Conservation (phyloP, 2,329 filamentous ascomycete species). For the Colletotrichum sp. region DNA sequence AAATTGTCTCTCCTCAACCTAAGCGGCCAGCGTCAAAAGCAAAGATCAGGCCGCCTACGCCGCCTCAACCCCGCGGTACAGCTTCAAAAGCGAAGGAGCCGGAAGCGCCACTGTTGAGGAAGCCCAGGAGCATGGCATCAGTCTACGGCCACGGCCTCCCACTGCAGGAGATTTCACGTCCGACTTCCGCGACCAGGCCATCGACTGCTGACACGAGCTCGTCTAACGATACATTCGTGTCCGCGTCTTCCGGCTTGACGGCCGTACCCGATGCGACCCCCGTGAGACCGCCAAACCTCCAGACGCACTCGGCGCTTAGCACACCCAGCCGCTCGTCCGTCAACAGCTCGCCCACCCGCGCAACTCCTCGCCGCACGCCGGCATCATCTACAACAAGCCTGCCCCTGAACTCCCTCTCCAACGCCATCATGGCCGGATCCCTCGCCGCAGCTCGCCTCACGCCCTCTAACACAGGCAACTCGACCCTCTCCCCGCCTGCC, state of each 20-base stretch:
- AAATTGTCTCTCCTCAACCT: slow-evolving; percentile 37
- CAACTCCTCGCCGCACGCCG: slow-evolving; percentile 31
- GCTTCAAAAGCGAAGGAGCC: neutral
- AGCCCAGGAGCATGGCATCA: neutral
- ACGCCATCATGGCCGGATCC: slow-evolving; percentile 77
- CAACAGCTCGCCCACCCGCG: slow-evolving; percentile 40
- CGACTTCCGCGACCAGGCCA: slow-evolving; percentile 16
- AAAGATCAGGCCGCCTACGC: slow-evolving; percentile 37
- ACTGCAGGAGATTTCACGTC: neutral
- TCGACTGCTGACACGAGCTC: slow-evolving; percentile 24
- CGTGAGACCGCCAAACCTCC: neutral
- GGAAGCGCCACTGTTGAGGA: neutral
- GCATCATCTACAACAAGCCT: slow-evolving; percentile 43
- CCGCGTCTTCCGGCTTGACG: slow-evolving; percentile 32
- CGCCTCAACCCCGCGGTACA: slow-evolving; percentile 36
- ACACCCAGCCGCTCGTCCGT: slow-evolving; percentile 10
- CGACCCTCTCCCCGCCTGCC: slow-evolving; percentile 43
- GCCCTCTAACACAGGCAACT: slow-evolving; percentile 44
- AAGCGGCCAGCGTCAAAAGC: slow-evolving; percentile 27
- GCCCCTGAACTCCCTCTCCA: slow-evolving; percentile 69
- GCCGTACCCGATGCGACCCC: neutral
- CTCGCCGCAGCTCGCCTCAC: slow-evolving; percentile 68
- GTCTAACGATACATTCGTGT: slow-evolving; percentile 28
- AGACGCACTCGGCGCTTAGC: neutral
- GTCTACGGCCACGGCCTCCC: neutral